phyloP scores from a whole-genome alignment of 106 monocot genomes.

The Ottelia alismoides region DNA sequence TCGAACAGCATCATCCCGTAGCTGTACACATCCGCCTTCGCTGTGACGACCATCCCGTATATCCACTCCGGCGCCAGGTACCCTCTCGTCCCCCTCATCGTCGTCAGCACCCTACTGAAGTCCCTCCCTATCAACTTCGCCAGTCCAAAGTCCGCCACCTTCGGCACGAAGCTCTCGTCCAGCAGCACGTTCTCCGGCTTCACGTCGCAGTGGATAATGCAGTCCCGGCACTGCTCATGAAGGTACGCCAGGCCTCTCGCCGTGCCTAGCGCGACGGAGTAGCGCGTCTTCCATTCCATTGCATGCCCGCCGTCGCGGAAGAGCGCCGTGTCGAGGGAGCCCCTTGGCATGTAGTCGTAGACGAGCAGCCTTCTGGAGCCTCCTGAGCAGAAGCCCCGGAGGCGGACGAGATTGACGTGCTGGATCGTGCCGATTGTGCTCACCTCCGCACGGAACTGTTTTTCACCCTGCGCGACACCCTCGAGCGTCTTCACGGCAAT shows the following conservation, averaged over 20 bases:
- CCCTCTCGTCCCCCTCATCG: constrained; percentile 13
- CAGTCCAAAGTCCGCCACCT: constrained; percentile 18
- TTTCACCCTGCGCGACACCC: constrained; percentile 14
- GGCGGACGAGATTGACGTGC: constrained; percentile 12
- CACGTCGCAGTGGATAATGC: constrained; percentile 20
- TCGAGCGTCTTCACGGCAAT: constrained; percentile 14
- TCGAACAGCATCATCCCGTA: constrained; percentile 19
- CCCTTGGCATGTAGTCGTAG: constrained; percentile 19
- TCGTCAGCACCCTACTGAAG: constrained; percentile 15
- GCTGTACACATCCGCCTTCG: constrained; percentile 16
- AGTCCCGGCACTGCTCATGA: constrained; percentile 14
- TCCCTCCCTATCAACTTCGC: constrained; percentile 15
- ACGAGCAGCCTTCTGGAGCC: constrained; percentile 10
- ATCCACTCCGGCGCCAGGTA: constrained; percentile 15
- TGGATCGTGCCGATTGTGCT: constrained; percentile 16
- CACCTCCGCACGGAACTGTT: constrained; percentile 12
- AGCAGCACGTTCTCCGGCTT: constrained; percentile 18
- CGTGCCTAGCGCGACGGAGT: constrained; percentile 1
- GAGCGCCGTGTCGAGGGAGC: constrained; percentile 8
- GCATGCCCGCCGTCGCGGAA: background rate
- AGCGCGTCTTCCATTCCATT: constrained; percentile 6
- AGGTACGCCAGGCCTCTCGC: constrained; percentile 15
- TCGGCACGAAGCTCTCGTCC: constrained; percentile 2
- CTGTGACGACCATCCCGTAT: constrained; percentile 3
- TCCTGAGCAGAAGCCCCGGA: constrained; percentile 11